Conservation (phyloP, 2,329 filamentous ascomycete genomes). For the Phialophora chinensis region DNA sequence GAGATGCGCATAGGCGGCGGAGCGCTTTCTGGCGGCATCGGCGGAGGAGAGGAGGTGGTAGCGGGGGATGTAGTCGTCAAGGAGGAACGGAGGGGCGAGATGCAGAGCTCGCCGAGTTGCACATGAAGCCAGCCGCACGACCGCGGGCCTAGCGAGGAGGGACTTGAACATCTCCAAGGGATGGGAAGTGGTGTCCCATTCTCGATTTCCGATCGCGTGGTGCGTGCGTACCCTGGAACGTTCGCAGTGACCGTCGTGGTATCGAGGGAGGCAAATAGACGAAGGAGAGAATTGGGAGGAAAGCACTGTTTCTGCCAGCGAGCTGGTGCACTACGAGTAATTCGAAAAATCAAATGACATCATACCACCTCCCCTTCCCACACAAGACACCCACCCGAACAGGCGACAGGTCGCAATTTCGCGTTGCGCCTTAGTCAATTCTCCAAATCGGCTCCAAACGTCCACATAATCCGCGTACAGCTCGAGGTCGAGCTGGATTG, state of each 20-base stretch:
- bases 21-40: conserved; percentile 75
- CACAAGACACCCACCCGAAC: background rate
- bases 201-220: background rate
- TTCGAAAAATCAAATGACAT: background rate
- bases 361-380: background rate
- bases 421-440: background rate
- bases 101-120: conserved; percentile 48
- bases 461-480: conserved; percentile 23
- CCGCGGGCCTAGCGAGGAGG: conserved; percentile 25
- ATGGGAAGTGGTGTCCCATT: conserved; percentile 3
- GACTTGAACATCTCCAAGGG: conserved; percentile 30
- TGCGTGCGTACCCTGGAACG: too few relatives aligned
- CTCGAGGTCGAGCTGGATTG: background rate
- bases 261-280: background rate
- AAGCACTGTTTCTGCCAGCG: background rate
- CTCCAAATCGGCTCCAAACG: conserved; percentile 1
- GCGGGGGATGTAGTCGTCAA: conserved; percentile 75
- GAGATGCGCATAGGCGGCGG: conserved; percentile 74
- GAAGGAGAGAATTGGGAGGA: background rate
- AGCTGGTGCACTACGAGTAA: background rate
- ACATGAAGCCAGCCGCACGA: background rate
- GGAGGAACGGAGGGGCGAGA: conserved; percentile 69
- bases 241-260: background rate
- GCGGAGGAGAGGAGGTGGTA: conserved; percentile 71
- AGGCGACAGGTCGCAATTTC: background rate